Base-by-base conservation (phyloP, 768 basidiomycete genomes). In the Lactarius pseudohatsudake region DNA sequence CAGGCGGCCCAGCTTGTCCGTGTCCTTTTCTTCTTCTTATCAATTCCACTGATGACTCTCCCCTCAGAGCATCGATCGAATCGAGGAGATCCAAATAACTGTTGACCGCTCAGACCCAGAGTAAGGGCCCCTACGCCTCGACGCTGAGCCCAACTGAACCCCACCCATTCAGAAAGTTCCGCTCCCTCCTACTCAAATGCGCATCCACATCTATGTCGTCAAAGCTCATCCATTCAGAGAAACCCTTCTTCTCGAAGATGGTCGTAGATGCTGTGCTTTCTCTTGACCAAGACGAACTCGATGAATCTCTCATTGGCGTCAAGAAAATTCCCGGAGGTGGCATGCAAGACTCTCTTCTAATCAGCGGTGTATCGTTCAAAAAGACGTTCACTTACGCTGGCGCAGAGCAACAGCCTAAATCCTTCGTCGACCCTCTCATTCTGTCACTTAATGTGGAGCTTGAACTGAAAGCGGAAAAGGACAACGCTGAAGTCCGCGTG, bases 121-220 rank as follows among this genome's bases (percentile, higher is more conserved):
- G 96, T 98, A 79, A 72, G 91, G 30, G 79, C n/a, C 59, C 34
- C 50, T 16, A 11, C 61, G 28, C 18, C 62, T 30, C 60, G 55
- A 4, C 16, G 26, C 41, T 28, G 36, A 64, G 62, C 18, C 10
- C n/a, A 38, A 22, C 55, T 40, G 18, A n/a, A 38, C 41, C 15
- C 54, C 18, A 55, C 15, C 50, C n/a, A 26, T 26, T 20, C 75
- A 98, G 96, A 70, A 86, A 86, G 72, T 97, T 98, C 85, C 94
- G 89, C 57, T 92, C 95, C 68, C 87, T 98, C 28, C 85, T 98
- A 40, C 83, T 97, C 72, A 96, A 97, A 81, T 97, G 95, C 77
- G 97, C 97, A 32, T 90, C 95, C 32, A 99, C 97, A 3, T 96
- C 97, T n/a, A 98, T 98, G 96, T 98, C 97, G 18, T 98, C 96